These are phyloP conservation scores for Kodamaea kaohsiungensis DNA, from an alignment of 805 yeast species.

Conservation along the genomic window DNA sequence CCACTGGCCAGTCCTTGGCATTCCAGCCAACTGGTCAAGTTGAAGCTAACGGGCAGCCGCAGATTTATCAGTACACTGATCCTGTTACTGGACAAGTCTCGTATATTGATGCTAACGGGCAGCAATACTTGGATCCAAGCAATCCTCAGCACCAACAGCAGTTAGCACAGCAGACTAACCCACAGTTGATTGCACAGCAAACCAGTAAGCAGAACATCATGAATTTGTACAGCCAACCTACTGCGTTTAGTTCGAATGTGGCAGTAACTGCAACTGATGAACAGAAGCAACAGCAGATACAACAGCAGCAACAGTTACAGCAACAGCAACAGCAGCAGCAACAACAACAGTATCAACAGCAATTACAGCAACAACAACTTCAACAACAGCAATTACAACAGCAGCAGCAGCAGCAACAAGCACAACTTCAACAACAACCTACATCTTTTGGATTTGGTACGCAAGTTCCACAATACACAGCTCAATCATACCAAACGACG, in stretches of 20 bases:
- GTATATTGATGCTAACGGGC: slow-evolving; percentile 69
- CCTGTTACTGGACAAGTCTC: slow-evolving; percentile 68
- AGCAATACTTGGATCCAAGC: slow-evolving; percentile 55
- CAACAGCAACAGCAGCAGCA: slow-evolving; percentile 9
- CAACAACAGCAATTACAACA: slow-evolving; percentile 11
- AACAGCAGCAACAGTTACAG: slow-evolving; percentile 10
- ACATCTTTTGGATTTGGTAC: slow-evolving; percentile 10
- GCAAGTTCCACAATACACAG: slow-evolving; percentile 9
- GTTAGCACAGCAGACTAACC: slow-evolving; percentile 27
- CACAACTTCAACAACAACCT: slow-evolving; percentile 11
- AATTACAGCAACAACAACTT: slow-evolving; percentile 5
- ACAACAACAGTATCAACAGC: slow-evolving; percentile 9
- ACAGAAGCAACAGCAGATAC: slow-evolving; percentile 11
- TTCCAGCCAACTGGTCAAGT: slow-evolving; percentile 4
- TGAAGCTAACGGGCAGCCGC: slow-evolving; percentile 33
- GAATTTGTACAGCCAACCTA: slow-evolving; percentile 45
- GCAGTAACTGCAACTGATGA: slow-evolving; percentile 22
- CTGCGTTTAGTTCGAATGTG: slow-evolving; percentile 26
- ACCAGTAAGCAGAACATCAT: slow-evolving; percentile 39
- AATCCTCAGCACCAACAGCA: slow-evolving; percentile 46
- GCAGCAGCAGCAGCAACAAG: slow-evolving; percentile 15
- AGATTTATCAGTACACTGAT: slow-evolving; percentile 67
- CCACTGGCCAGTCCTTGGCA: slow-evolving; percentile 11
- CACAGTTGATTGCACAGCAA: slow-evolving; percentile 26
- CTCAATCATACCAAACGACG: slow-evolving; percentile 8